Conservation (phyloP, 352 stramenopile genomes). For the Phytophthora nicotianae region DNA sequence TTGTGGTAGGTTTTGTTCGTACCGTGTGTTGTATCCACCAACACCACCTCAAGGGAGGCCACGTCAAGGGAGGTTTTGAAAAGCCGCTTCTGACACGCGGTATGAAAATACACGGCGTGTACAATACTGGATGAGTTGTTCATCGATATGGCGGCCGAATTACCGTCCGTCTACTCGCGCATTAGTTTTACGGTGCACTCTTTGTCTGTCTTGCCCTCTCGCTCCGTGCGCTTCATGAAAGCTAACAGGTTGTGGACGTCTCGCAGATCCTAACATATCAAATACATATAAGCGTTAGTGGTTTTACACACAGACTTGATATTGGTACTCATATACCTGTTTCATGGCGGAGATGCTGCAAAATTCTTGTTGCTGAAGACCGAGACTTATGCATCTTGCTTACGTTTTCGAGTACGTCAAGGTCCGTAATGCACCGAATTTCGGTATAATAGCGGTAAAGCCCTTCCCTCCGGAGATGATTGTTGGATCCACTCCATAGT, state of each 20-base stretch:
- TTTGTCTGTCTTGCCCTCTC: slow-evolving; percentile 6
- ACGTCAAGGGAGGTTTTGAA: too few relatives aligned
- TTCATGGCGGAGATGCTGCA: background rate
- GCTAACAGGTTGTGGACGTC: slow-evolving; percentile 19
- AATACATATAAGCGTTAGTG: background rate
- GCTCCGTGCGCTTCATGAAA: background rate
- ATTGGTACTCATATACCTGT: too few relatives aligned
- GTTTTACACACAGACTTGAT: background rate
- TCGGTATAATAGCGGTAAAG: background rate
- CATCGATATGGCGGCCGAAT: slow-evolving; percentile 4
- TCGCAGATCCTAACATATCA: background rate
- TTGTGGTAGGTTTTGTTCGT: slow-evolving; percentile 28
- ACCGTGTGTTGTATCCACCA: slow-evolving; percentile 16
- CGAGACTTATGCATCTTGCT: background rate
- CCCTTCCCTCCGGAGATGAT: background rate
- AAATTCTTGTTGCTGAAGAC: background rate
- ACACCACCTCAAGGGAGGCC: slow-evolving; percentile 18
- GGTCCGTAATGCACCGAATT: background rate
- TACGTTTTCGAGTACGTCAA: background rate
- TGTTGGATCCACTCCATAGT: background rate
- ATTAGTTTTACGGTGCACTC: background rate
- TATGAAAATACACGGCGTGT: slow-evolving; percentile 21
- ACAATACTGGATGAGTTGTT: slow-evolving; percentile 20
- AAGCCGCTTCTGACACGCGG: slow-evolving; percentile 5
- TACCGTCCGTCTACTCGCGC: slow-evolving; percentile 15